These are phyloP conservation scores for Candida ulmi DNA, from an alignment of 805 yeast genomes.

Conservation along the genomic window DNA sequence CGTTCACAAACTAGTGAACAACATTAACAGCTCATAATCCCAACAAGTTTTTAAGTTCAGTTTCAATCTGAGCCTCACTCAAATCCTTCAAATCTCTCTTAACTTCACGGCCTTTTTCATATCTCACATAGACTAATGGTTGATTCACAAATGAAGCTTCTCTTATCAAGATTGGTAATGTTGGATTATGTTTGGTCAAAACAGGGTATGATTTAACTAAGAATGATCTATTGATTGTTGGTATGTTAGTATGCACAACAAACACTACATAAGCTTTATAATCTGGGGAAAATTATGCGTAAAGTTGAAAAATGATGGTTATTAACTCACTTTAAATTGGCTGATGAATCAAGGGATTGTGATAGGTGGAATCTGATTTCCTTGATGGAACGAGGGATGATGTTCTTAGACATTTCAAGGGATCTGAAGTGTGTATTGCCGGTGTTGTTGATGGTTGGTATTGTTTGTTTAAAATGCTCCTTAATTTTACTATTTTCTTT, in stretches of 20 bases:
- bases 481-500: too few species aligned
- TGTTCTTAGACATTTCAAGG: constrained; percentile 25
- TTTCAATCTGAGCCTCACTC: constrained; percentile 18
- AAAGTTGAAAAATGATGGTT: too few species aligned
- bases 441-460: neutral
- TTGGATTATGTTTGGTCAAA: constrained; percentile 58
- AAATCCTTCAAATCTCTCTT: constrained; percentile 32
- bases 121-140: constrained; percentile 66
- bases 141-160: constrained; percentile 59
- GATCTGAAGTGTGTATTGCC: too few species aligned
- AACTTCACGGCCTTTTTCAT: constrained; percentile 36
- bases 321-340: constrained; percentile 45
- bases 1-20: too few species aligned
- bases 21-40: constrained; percentile 4
- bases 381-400: constrained; percentile 47
- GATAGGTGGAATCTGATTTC: constrained; percentile 81
- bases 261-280: too few species aligned
- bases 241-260: too few species aligned
- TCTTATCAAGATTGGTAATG: constrained; percentile 70
- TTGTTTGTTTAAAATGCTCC: too few species aligned
- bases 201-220: constrained; percentile 58
- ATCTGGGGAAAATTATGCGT: too few species aligned
- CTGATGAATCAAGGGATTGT: constrained; percentile 70
- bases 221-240: constrained; percentile 52
- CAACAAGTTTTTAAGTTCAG: constrained; percentile 16